Percentiles rank a stretch among this genome's conserved stretches.
These are phyloP conservation scores for Castanea sativa DNA, from an alignment of 306 rosid species.

Conservation along the genomic window DNA sequence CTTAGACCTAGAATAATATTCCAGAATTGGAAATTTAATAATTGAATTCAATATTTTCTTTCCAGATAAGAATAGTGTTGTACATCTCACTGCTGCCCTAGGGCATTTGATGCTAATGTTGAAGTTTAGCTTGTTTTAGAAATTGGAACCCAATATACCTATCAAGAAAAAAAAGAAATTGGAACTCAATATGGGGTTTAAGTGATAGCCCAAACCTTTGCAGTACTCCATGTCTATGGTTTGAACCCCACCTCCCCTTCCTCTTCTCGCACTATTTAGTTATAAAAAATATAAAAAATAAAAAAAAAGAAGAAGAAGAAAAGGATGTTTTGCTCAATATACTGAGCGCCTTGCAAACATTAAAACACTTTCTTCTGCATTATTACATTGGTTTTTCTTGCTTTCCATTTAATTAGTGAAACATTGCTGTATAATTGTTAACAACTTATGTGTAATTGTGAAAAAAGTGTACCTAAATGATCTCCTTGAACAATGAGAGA, in stretches of 20 bases:
- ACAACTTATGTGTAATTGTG: neutral
- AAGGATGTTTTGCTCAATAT: neutral
- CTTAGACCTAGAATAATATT: neutral
- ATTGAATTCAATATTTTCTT: neutral
- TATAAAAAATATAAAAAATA: no score
- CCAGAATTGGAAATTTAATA: neutral
- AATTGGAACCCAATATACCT: no score
- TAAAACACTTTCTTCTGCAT: neutral
- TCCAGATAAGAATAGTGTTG: neutral
- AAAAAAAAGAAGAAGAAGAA: no score
- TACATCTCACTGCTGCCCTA: neutral
- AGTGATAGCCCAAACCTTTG: no score
- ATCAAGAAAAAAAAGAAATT: no score
- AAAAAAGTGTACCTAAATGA: neutral
- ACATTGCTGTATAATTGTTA: neutral
- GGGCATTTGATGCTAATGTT: neutral
- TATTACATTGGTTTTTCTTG: neutral
- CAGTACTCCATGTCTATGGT: no score
- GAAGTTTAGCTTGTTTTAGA: neutral
- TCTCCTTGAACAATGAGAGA: neutral
- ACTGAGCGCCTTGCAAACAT: neutral
- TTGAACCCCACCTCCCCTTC: no score
- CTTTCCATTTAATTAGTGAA: neutral
- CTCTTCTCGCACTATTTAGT: no score
- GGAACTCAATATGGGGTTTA: no score